Conservation (phyloP, 228 moss, liverwort and hornwort genomes). For the Sphagnum fallax region DNA sequence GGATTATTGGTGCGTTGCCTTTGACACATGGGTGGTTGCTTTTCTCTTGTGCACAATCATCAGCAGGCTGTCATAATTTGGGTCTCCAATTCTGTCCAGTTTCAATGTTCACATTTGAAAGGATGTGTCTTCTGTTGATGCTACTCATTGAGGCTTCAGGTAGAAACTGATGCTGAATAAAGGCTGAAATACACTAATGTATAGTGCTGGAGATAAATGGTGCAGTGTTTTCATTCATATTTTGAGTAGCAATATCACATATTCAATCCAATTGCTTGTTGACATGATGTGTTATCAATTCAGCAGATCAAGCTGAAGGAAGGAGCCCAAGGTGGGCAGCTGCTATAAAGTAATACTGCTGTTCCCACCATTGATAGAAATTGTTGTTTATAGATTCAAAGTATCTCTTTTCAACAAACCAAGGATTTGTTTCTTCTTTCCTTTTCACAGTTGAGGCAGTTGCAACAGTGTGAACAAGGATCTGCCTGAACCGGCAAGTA, state of each 20-base stretch:
- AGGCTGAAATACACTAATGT: too few species aligned
- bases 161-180: too few species aligned
- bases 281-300: not conserved
- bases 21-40: not conserved
- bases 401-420: too few species aligned
- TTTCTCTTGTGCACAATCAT: not conserved
- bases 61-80: not conserved
- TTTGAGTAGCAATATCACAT: not conserved
- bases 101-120: too few species aligned
- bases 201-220: not conserved
- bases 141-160: too few species aligned
- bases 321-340: conserved; percentile 73
- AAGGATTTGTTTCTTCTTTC: too few species aligned
- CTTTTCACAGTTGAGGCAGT: too few species aligned
- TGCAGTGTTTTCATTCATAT: not conserved
- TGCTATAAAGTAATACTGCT: conserved; percentile 51
- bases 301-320: conserved; percentile 52
- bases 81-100: not conserved
- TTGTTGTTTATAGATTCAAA: too few species aligned
- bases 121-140: too few species aligned
- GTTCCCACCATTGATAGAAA: too few species aligned
- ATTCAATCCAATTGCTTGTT: not conserved
- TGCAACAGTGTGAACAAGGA: too few species aligned
- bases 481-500: too few species aligned
- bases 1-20: conserved; percentile 34